Evolutionary conservation across 495 filamentous ascomycete genomes (phyloP).

Genomic region (Lophiotrema nucula): DNA sequence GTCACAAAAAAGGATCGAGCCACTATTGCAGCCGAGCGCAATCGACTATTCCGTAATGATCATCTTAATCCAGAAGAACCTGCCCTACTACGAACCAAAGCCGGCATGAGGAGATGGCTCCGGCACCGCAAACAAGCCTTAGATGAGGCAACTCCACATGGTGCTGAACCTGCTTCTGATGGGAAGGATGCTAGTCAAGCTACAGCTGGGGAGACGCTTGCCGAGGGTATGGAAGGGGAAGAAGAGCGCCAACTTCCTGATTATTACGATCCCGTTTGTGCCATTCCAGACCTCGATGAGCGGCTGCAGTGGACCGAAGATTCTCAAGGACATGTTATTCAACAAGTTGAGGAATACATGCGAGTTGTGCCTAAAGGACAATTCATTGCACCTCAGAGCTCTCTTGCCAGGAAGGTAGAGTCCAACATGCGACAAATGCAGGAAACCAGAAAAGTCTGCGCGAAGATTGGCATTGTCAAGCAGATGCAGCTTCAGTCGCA

Average conservation of each 20-base stretch:
- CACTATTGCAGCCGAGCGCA: constrained; percentile 73
- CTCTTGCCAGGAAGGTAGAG: constrained; percentile 75
- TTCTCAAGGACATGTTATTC: constrained; percentile 77
- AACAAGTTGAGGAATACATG: constrained; percentile 78
- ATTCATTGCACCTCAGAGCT: constrained; percentile 76
- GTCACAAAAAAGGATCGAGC: constrained; percentile 96
- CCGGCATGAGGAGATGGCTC: constrained; percentile 78
- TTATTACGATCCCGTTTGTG: constrained; percentile 86
- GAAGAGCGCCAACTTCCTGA: constrained; percentile 78
- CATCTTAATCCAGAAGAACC: constrained; percentile 85
- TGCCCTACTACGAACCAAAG: constrained; percentile 74
- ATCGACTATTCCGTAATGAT: constrained; percentile 79
- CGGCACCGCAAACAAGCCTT: constrained; percentile 66
- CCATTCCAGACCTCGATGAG: constrained; percentile 76
- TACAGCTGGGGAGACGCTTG: constrained; percentile 66
- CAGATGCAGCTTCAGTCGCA: constrained; percentile 99
- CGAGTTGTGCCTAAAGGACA: constrained; percentile 67
- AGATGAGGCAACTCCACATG: constrained; percentile 44
- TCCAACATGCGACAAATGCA: constrained; percentile 94
- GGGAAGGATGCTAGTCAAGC: constrained; percentile 49
- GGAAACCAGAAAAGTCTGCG: constrained; percentile 91
- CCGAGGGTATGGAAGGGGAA: constrained; percentile 87
- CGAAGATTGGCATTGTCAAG: constrained; percentile 95
- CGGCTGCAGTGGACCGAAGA: constrained; percentile 85
- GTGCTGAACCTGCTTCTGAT: constrained; percentile 44